Base-by-base conservation (phyloP, 192 early-diverging fungal species). In the Coemansia sp. region DNA sequence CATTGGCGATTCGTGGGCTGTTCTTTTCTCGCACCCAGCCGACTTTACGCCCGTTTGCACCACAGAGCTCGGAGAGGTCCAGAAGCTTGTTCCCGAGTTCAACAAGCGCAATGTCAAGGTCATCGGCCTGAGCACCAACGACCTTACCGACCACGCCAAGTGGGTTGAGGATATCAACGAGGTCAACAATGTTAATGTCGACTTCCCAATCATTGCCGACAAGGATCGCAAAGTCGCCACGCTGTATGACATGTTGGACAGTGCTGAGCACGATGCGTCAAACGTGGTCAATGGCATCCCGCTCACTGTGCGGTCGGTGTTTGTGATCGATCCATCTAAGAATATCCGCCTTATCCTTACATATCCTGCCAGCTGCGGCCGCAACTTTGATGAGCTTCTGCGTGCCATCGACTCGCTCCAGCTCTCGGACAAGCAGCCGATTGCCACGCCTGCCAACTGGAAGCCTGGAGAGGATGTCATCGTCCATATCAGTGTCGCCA, bases 11-110 rank as follows among this genome's bases (percentile, higher is more conserved):
- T 86, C 86, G 13, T 99, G 97, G 97, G 92, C 86, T 40, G 85
- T 99, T 37, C 89, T 99, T n/a, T 99, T 99, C 82, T 99, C 96
- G 29, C 96, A 99, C 75, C 96, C 97, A 15, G 97, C 94, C 60
- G 94, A 96, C 85, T 97, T 96, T 59, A 96, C 84, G 25, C 95
- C 95, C 30, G 95, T 96, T 26, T 96, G 96, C 85, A 96, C 95
- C 33, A 97, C 95, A 15, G 97, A 99, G 83, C 91, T 99, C 63
- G 97, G 95, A 56, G 88, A 87, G 26, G 94, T 96, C 25, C 94
- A 95, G 65, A 88, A 84, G 66, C 88, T 97, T 45, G 69, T 74
- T 52, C 71, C 84, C 35, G 87, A 97, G 75, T 99, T 91, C 75
- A 83, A 81, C 15, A 77, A 74, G 61, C 91, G 97, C 74, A 79